Evolutionary conservation across 306 rosid species (phyloP).

Genomic region (Ormosia emarginata): DNA sequence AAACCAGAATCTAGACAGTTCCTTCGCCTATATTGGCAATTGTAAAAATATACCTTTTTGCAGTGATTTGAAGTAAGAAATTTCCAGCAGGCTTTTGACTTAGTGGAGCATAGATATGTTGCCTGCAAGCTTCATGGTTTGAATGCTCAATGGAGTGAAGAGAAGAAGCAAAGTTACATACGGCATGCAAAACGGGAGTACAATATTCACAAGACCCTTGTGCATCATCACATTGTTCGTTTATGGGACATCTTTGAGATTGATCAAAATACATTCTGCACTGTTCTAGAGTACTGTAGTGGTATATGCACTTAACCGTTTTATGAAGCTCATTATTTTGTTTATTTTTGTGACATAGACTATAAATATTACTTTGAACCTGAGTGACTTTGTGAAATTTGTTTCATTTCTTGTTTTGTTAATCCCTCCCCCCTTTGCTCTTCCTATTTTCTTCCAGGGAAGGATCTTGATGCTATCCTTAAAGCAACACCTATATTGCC

Average conservation of each 20-base stretch:
- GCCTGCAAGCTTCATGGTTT: conserved; percentile 99
- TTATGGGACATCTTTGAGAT: conserved; percentile 99
- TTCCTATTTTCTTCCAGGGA: conserved; percentile 53
- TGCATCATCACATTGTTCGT: conserved; percentile 94
- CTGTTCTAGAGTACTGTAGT: conserved; percentile 90
- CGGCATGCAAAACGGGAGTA: conserved; percentile 98
- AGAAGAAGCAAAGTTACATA: conserved; percentile 98
- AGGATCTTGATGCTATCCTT: conserved; percentile 96
- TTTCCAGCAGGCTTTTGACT: conserved; percentile 99
- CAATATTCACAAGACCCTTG: conserved; percentile 93
- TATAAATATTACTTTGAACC: background rate
- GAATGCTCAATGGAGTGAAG: conserved; percentile 99
- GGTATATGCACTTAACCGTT: conserved; percentile 45
- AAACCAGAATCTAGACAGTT: conserved; percentile 32
- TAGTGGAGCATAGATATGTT: conserved; percentile 96
- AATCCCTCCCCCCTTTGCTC: background rate
- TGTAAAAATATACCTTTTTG: conserved; percentile 84
- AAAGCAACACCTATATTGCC: conserved; percentile 90
- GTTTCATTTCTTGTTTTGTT: background rate
- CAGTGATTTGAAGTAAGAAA: conserved; percentile 98
- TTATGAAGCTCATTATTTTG: conserved; percentile 16
- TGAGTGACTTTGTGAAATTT: background rate
- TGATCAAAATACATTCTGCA: conserved; percentile 96
- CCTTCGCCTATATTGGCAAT: conserved; percentile 78
- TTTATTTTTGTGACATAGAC: background rate